Conservation (phyloP, 2,329 filamentous ascomycete genomes). For the Paraphaeosphaeria sporulosa region DNA sequence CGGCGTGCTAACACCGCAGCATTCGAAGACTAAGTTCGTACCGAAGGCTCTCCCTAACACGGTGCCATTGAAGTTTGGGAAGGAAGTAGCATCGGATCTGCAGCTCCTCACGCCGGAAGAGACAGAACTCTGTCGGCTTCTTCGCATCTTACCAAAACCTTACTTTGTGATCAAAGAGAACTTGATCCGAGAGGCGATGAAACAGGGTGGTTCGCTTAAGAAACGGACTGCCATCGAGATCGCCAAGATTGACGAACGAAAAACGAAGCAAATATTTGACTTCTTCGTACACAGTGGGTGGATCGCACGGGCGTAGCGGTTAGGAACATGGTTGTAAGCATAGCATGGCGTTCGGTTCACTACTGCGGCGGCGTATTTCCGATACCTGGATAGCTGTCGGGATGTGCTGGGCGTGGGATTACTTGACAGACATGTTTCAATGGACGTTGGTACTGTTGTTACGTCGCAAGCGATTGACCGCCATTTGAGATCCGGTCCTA, state of each 20-base stretch:
- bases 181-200: slow-evolving; percentile 88
- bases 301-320: slow-evolving; percentile 77
- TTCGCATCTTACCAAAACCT: slow-evolving; percentile 89
- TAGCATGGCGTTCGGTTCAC: slow-evolving; percentile 14
- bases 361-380: slow-evolving; percentile 21
- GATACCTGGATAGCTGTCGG: slow-evolving; percentile 29
- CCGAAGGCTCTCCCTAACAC: slow-evolving; percentile 67
- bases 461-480: not conserved
- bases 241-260: slow-evolving; percentile 81
- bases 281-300: slow-evolving; percentile 94
- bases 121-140: slow-evolving; percentile 81
- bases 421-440: not conserved
- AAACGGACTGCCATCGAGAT: slow-evolving; percentile 93
- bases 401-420: not conserved
- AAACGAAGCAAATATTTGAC: slow-evolving; percentile 87
- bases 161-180: slow-evolving; percentile 95
- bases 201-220: slow-evolving; percentile 85
- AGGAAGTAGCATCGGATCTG: slow-evolving; percentile 80
- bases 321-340: slow-evolving; percentile 14
- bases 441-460: not conserved
- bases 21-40: slow-evolving; percentile 57
- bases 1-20: slow-evolving; percentile 48
- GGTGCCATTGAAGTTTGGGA: slow-evolving; percentile 71
- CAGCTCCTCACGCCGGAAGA: slow-evolving; percentile 88
- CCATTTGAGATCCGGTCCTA: not conserved